Percentiles rank a stretch among this genome's conserved stretches.
These are phyloP conservation scores for Alisma plantagoaquatica DNA, from an alignment of 106 monocot species.

Conservation along the genomic window DNA sequence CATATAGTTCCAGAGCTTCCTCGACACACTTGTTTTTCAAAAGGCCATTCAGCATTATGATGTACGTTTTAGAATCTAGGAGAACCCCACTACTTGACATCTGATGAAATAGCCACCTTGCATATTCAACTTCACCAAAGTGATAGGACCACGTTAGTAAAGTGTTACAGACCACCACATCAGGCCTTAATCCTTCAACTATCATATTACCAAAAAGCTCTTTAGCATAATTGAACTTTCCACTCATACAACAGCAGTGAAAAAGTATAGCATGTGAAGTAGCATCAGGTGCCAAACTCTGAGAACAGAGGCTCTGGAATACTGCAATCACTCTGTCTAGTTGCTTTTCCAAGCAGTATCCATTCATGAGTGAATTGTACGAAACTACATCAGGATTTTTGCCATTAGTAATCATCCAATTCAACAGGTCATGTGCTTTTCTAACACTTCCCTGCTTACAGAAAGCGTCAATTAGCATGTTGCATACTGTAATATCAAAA, in stretches of 20 bases:
- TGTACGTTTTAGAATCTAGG: conserved; percentile 6
- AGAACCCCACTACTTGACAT: conserved; percentile 5
- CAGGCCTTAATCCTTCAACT: conserved; percentile 3
- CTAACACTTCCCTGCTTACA: conserved; percentile 14
- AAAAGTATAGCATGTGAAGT: conserved; percentile 14
- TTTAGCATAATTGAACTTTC: conserved; percentile 1
- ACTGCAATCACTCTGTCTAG: not conserved
- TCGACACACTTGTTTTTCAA: conserved; percentile 2
- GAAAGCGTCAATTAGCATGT: conserved; percentile 15
- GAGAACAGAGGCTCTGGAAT: not conserved
- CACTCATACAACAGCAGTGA: conserved; percentile 3
- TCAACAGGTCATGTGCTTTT: conserved; percentile 13
- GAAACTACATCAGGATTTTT: conserved; percentile 4
- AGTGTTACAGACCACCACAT: conserved; percentile 5
- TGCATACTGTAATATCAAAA: conserved; percentile 11
- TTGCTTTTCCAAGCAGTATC: conserved; percentile 13
- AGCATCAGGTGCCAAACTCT: conserved; percentile 7
- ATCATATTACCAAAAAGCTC: conserved; percentile 5
- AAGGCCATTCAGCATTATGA: conserved; percentile 6
- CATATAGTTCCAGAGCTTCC: conserved; percentile 15
- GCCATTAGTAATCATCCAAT: conserved; percentile 11
- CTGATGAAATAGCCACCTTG: conserved; percentile 4
- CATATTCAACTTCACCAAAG: conserved; percentile 11
- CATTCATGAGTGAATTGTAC: conserved; percentile 20
- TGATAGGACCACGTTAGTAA: not conserved